A percentile compares a stretch with the other conserved stretches of the same genome.
These are phyloP conservation scores for Polygonum aviculare DNA, from an alignment of 148 eudicot species.

Conservation along the genomic window DNA sequence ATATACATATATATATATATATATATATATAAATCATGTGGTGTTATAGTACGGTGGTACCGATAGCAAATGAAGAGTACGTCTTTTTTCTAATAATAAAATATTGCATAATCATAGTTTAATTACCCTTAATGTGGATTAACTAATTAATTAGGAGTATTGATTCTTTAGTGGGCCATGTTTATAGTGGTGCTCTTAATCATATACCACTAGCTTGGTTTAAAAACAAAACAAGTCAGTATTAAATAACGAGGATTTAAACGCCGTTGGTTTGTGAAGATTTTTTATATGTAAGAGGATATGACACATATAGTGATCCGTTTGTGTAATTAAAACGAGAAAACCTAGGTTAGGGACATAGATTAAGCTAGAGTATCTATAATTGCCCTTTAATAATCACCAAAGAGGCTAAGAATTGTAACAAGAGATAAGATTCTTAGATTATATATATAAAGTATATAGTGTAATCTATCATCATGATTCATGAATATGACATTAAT, in stretches of 20 bases:
- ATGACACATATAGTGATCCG: not conserved
- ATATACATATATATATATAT: not conserved
- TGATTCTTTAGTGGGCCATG: conserved; percentile 3
- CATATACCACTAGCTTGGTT: not conserved
- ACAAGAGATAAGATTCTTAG: not conserved
- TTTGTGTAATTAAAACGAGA: not conserved
- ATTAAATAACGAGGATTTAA: not conserved
- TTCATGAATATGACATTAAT: conserved; percentile 2
- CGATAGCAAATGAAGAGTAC: not conserved
- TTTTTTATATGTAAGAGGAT: not conserved
- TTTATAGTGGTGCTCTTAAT: not conserved
- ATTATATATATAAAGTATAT: not conserved
- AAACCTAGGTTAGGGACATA: not conserved
- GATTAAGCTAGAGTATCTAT: conserved; percentile 1
- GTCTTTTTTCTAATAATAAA: not conserved
- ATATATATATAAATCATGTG: not conserved
- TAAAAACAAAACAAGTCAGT: not conserved
- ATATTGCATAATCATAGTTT: not conserved
- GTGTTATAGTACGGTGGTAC: not conserved
- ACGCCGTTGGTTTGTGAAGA: not conserved
- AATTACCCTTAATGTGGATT: not conserved
- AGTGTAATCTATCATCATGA: not conserved
- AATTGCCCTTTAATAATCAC: conserved; percentile 1
- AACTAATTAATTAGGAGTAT: not conserved
- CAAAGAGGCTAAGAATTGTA: not conserved